These are phyloP conservation scores for Davidsoniella virescens DNA, from an alignment of 2,329 filamentous ascomycete genomes.

Conservation along the genomic window DNA sequence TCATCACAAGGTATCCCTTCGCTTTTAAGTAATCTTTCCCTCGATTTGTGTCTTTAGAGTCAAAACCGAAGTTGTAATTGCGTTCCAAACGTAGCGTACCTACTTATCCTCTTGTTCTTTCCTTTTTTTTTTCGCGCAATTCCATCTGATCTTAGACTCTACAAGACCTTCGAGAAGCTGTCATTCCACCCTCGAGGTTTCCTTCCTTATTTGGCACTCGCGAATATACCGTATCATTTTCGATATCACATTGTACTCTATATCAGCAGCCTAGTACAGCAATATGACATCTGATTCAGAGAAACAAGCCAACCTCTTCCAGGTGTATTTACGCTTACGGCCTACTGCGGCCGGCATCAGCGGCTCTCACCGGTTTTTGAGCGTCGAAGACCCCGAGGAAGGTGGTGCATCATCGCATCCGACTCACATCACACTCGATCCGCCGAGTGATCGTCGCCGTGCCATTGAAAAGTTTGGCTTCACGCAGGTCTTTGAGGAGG, in stretches of 20 bases:
- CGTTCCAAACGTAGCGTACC: too few species aligned
- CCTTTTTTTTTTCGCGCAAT: too few species aligned
- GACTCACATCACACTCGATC: conserved; percentile 61
- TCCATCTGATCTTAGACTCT: too few species aligned
- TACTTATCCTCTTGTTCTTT: too few species aligned
- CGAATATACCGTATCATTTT: too few species aligned
- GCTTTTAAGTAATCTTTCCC: too few species aligned
- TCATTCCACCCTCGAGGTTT: too few species aligned
- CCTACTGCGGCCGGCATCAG: conserved; percentile 29
- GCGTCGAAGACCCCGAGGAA: conserved; percentile 46
- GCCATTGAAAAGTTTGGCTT: conserved; percentile 91
- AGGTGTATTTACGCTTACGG: conserved; percentile 76
- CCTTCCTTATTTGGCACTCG: too few species aligned
- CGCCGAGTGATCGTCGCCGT: conserved; percentile 69
- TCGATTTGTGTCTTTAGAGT: too few species aligned
- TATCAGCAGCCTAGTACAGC: neutral
- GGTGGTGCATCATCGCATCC: conserved; percentile 25
- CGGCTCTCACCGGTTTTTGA: conserved; percentile 53
- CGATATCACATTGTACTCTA: neutral
- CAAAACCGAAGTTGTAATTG: too few species aligned
- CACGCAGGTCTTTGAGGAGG: conserved; percentile 81
- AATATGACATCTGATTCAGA: neutral
- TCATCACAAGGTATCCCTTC: too few species aligned
- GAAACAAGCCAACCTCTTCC: conserved; percentile 47
- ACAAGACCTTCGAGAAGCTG: too few species aligned